Evolutionary conservation across 441 rosid genomes (phyloP), one percentile per base, ranked within the genome.

Genomic region (Lepidium campestre): DNA sequence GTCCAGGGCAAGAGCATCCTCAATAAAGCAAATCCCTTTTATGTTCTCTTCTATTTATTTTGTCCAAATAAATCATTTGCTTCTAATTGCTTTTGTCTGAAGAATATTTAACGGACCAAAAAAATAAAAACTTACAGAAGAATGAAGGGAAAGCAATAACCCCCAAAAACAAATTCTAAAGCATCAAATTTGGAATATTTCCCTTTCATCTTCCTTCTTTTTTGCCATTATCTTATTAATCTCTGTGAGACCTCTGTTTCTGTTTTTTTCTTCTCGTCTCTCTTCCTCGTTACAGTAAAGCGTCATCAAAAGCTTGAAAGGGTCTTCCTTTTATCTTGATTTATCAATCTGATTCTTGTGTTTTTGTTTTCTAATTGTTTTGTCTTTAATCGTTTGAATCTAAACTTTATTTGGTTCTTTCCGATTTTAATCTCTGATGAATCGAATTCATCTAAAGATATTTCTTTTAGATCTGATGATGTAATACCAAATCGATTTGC

Each of bases 131-230:
- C 27, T 25, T 72, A 45, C 53, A 67, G 68, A 55, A 68, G 69
- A 68, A 56, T 55, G 70, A 74, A 47, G 15, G n/a, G 40, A 68
- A 74, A 45, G 67, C 56, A 50, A 63, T 62, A 64, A 62, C 46
- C 71, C 64, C 47, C 19, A 14, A 41, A 49, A 59, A 36, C 46
- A 64, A 65, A 75, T 34, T 63, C 54, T 64, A 68, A 69, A 68
- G 62, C 75, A 50, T 70, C 72, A 53, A 64, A 35, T 65, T 70
- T 70, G 72, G 68, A 75, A 75, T 75, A 60, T 75, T 29, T 70
- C 72, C 65, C 44, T 52, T 59, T 58, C 59, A 9, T 39, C 61
- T 52, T 55, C 62, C 34, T 31, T 13, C 5, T 10, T 42, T 18
- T 18, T 5, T 31, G 10, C 35, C 55, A 47, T 73, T 61, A 39